Conservation (phyloP, 1,284 basidiomycete species). For the Ceratobasidium sp. region DNA sequence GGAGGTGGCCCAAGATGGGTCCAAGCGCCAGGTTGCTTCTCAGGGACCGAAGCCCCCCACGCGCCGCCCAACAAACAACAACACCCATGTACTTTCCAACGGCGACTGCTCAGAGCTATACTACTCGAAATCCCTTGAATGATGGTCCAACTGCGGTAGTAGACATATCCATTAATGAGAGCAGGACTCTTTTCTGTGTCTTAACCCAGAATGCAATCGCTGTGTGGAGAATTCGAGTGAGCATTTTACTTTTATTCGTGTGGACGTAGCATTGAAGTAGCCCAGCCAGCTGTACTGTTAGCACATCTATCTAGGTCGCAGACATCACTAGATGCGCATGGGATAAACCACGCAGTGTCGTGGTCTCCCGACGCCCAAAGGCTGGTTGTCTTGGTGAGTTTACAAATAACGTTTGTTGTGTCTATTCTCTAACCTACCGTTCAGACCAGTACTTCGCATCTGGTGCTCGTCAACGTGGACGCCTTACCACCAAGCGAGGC, state of each 20-base stretch:
- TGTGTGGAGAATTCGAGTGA: conserved; percentile 86
- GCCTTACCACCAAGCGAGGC: conserved; percentile 62
- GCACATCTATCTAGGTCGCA: conserved; percentile 79
- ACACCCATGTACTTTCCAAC: conserved; percentile 82
- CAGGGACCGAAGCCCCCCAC: background rate
- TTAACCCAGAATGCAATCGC: conserved; percentile 73
- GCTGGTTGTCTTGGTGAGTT: conserved; percentile 78
- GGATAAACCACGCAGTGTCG: conserved; percentile 73
- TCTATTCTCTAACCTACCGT: conserved; percentile 22
- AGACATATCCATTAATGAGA: conserved; percentile 69
- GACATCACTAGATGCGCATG: conserved; percentile 81
- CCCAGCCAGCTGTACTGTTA: conserved; percentile 80
- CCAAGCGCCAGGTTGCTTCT: conserved; percentile 18
- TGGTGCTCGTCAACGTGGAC: conserved; percentile 78
- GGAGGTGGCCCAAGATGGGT: conserved; percentile 30
- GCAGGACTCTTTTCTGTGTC: conserved; percentile 81
- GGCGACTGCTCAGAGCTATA: conserved; percentile 77
- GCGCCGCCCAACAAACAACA: conserved; percentile 2
- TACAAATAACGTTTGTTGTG: conserved; percentile 36
- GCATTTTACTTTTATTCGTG: conserved; percentile 51
- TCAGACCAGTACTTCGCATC: conserved; percentile 79
- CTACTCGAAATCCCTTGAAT: conserved; percentile 52
- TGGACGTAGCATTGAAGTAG: conserved; percentile 23
- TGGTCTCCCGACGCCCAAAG: conserved; percentile 84
- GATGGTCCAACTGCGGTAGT: conserved; percentile 68